Percentiles rank a stretch among this genome's conserved stretches.
Conservation (phyloP, 495 filamentous ascomycete species). For the Polyplosphaeria fusca region DNA sequence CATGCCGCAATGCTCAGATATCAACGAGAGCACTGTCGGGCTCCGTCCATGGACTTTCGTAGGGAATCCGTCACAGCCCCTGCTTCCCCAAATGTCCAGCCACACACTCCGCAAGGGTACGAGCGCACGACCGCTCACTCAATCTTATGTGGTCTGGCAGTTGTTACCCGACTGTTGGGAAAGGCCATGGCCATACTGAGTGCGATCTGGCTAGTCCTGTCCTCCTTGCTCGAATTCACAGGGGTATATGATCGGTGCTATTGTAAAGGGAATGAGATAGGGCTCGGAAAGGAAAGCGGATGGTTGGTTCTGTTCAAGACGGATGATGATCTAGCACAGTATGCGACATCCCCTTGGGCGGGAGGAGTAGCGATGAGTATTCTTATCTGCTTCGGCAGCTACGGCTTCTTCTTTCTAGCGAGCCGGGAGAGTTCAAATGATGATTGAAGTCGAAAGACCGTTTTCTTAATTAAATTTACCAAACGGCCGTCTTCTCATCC, state of each 20-base stretch:
- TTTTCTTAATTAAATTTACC: too few relatives aligned
- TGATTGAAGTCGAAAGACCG: too few relatives aligned
- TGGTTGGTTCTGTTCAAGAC: conserved; percentile 35
- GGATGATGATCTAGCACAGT: conserved; percentile 18
- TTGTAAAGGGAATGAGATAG: conserved; percentile 22
- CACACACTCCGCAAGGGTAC: conserved; percentile 6
- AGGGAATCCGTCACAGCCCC: not conserved
- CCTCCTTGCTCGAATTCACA: conserved; percentile 25
- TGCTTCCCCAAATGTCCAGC: not conserved
- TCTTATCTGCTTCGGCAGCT: conserved; percentile 17
- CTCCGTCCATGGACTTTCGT: conserved; percentile 26
- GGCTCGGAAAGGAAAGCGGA: conserved; percentile 15
- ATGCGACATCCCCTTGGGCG: conserved; percentile 22
- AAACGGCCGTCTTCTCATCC: too few relatives aligned
- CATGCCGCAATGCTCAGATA: conserved; percentile 27
- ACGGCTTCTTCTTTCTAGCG: conserved; percentile 27
- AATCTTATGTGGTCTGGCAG: conserved; percentile 24
- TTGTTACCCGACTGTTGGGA: conserved; percentile 18
- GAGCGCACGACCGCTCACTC: conserved; percentile 15
- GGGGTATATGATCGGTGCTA: conserved; percentile 28
- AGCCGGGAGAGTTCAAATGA: conserved; percentile 20
- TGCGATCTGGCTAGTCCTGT: conserved; percentile 24
- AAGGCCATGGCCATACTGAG: conserved; percentile 27
- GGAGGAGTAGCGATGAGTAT: conserved; percentile 31
- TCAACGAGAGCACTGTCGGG: conserved; percentile 25